Evolutionary conservation across 345 rosid genomes (phyloP), one percentile per base, ranked within the genome.

Genomic region (Eucalyptus marginata): DNA sequence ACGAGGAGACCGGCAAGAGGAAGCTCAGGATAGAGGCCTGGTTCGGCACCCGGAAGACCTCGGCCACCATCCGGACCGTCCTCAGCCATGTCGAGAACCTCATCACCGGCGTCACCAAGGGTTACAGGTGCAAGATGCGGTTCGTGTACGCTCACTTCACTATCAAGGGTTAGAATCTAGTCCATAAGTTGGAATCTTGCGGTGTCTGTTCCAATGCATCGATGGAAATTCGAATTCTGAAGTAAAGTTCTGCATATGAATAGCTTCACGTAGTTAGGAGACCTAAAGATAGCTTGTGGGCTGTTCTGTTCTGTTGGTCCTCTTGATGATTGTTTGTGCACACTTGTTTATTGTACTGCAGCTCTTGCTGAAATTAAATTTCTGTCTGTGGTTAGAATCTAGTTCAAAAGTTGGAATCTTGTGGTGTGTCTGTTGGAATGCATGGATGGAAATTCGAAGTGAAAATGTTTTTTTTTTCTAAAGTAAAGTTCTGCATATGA

Each of bases 111-210:
- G 89, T 90, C 86, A 90, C 91, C 79, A 90, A 92, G 92, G 98
- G 97, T 7, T 96, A 95, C 88, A 94, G 93, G 20, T 96, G 94
- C 94, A 96, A 93, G 94, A 96, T 96, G 98, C 91, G 98, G 54
- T 95, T 94, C 88, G 96, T 96, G 85, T 96, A 95, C 79, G 97
- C 97, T 86, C 98, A 96, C 89, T 96, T 96, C 18, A 97, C 97
- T 7, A 96, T 95, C 92, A 96, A 96, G 88, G 97, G 24, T 71
- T 33, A 71, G 44, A 71, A 18, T 16, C 44, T 33, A 33, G 81
- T 71, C 36, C 81, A 33, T 4, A 1, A 33, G 81, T 71, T 33
- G 44, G 44, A 33, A 33, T 33, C 12, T 8, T 33, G 44, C 4
- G 13, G 44, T 33, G 25, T 71, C 7, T 20, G 13, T 68, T 68